Conservation (phyloP, 225 moss, liverwort and hornwort species). For the Thuidium tamariscinum region DNA sequence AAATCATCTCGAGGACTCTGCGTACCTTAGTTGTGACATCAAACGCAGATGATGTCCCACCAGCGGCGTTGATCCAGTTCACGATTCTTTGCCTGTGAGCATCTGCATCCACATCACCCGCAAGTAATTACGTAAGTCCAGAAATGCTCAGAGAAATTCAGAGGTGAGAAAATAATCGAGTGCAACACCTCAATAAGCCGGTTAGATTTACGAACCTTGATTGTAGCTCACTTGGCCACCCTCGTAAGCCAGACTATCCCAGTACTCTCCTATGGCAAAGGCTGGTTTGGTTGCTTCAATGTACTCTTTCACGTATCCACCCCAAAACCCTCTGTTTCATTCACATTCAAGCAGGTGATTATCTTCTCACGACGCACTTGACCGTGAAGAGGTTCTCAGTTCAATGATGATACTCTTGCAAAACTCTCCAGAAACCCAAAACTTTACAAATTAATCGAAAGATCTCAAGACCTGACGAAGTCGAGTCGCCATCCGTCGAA, state of each 20-base stretch:
- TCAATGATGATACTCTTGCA: neutral
- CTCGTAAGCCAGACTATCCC: constrained; percentile 82
- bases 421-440: neutral
- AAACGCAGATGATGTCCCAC: constrained; percentile 86
- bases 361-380: neutral
- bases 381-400: neutral
- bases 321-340: constrained; percentile 71
- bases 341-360: neutral
- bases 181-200: neutral
- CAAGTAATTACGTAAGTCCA: neutral
- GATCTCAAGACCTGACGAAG: constrained; percentile 59
- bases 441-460: neutral
- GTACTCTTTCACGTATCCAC: constrained; percentile 83
- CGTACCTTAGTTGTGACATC: constrained; percentile 90
- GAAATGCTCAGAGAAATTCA: neutral
- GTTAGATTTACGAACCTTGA: constrained; percentile 37
- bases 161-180: neutral
- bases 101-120: constrained; percentile 37
- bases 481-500: constrained; percentile 94
- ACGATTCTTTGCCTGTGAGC: constrained; percentile 83
- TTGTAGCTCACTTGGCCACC: constrained; percentile 79
- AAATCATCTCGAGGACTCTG: neutral
- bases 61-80: constrained; percentile 90
- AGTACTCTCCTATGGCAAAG: constrained; percentile 81
- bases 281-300: constrained; percentile 68